These are phyloP conservation scores for Ogataea ramenticola DNA, from an alignment of 805 yeast genomes.

Conservation along the genomic window DNA sequence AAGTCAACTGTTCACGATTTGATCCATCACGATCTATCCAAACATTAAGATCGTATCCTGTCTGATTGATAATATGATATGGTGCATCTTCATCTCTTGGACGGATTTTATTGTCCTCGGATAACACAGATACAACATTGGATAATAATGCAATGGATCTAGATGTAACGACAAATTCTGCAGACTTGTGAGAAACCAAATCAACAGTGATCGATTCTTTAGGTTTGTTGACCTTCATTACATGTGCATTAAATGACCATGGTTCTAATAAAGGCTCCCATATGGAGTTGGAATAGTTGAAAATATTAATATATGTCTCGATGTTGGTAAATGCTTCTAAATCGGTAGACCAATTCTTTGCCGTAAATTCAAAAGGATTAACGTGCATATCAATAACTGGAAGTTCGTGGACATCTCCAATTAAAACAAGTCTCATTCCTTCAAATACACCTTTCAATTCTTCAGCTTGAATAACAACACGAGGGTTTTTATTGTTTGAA, in stretches of 20 bases:
- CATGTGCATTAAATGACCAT: conserved; percentile 72
- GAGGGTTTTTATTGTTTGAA: conserved; percentile 16
- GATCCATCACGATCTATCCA: conserved; percentile 58
- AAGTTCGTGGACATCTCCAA: conserved; percentile 87
- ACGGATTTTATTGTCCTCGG: conserved; percentile 45
- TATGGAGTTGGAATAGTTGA: conserved; percentile 80
- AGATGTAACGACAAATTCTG: conserved; percentile 77
- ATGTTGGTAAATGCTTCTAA: conserved; percentile 61
- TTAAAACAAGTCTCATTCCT: conserved; percentile 73
- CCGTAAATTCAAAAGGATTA: conserved; percentile 58
- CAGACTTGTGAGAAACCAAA: conserved; percentile 64
- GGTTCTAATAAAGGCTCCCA: conserved; percentile 96
- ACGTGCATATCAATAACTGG: conserved; percentile 78
- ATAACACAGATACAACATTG: conserved; percentile 54
- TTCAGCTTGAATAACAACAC: conserved; percentile 58
- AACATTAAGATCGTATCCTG: conserved; percentile 74
- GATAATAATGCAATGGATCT: conserved; percentile 72
- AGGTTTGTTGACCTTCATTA: conserved; percentile 41
- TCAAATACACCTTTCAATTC: conserved; percentile 57
- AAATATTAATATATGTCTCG: conserved; percentile 64
- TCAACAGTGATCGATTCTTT: conserved; percentile 51
- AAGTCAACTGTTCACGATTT: conserved; percentile 24
- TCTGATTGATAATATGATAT: conserved; percentile 70
- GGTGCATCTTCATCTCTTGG: conserved; percentile 80
- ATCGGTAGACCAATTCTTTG: conserved; percentile 83